Evolutionary conservation across 805 yeast genomes (phyloP), one percentile per base, ranked within the genome.

Genomic region (Kazachstania kunashirensis): DNA sequence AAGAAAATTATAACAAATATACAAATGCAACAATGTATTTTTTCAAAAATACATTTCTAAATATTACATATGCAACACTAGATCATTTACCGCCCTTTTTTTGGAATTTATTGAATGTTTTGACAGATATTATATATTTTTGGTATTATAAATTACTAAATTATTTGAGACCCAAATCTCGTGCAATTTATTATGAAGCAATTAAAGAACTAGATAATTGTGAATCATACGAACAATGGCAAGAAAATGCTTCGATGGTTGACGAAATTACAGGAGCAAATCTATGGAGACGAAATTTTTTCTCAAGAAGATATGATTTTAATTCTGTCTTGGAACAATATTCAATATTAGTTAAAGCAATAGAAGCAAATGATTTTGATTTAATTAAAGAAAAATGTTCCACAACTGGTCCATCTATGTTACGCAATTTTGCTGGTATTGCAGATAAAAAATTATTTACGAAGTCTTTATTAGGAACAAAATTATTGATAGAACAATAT

Each of bases 371-470:
- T 6, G 84, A 86, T 54, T 63, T 76, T 2, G 67, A 66, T 15
- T 61, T 66, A 24, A 63, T 86, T 14, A 69, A 81, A 61, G 76
- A 81, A 15, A 62, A 80, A 26, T 68, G 89, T 31, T 63, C 95
- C 28, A 80, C 68, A 0, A 66, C 94, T 0, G 95, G 96, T 6
- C 61, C 64, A 1, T 51, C 57, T 0, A 70, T 86, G 50, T 63
- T 92, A 24, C 63, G 98, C 28, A 92, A 92, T 53, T 83, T 89
- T 63, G 97, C 95, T 6, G 94, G 95, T 1, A 84, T 92, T 4
- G 73, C 94, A 1, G 83, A 80, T 46, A 77, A 79, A 44, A 71
- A 78, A 37, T 63, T 92, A 31, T 89, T 83, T 64, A 80, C 80
- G 37, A 77, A 85, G 39, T 74, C 95, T 0, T 81, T 84, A 48